Evolutionary conservation across 108 stramenopile species (phyloP).

Genomic region (Pseudonitzschia multiseries): DNA sequence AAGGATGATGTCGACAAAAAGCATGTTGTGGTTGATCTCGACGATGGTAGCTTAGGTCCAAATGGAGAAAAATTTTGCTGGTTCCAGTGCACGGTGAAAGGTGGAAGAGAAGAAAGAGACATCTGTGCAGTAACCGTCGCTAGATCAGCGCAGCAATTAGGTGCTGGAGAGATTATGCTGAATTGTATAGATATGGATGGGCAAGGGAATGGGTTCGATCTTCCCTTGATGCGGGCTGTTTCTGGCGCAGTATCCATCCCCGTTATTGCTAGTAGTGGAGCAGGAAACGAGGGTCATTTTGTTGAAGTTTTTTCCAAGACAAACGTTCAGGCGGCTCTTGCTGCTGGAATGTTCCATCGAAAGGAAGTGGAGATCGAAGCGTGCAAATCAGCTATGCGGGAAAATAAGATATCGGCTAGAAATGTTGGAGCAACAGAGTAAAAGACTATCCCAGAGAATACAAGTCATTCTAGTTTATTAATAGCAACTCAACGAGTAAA

Average conservation of each 20-base stretch:
- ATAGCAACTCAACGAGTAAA: no score
- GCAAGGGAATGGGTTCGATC: conserved; percentile 94
- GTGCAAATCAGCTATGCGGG: conserved; percentile 83
- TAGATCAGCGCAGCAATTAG: conserved; percentile 79
- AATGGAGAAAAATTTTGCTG: conserved; percentile 89
- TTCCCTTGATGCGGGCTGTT: conserved; percentile 90
- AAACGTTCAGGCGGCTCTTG: conserved; percentile 90
- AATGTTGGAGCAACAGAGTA: not conserved
- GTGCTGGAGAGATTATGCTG: conserved; percentile 98
- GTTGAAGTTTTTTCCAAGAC: conserved; percentile 88
- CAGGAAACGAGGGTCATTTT: conserved; percentile 92
- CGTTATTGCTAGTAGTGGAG: conserved; percentile 97
- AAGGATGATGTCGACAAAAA: conserved; percentile 53
- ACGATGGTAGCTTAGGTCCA: conserved; percentile 67
- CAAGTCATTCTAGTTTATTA: no score
- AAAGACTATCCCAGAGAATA: not conserved
- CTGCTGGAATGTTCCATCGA: conserved; percentile 99
- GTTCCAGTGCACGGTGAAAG: conserved; percentile 98
- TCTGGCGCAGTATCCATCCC: conserved; percentile 90
- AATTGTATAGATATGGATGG: conserved; percentile 99
- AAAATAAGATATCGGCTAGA: conserved; percentile 62
- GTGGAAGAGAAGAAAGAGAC: conserved; percentile 90
- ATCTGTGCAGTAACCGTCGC: conserved; percentile 94
- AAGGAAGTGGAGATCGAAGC: conserved; percentile 90
- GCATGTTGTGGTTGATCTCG: conserved; percentile 64